Evolutionary conservation across 2,329 filamentous ascomycete species (phyloP).

Genomic region (Arthrocladium fulminans): DNA sequence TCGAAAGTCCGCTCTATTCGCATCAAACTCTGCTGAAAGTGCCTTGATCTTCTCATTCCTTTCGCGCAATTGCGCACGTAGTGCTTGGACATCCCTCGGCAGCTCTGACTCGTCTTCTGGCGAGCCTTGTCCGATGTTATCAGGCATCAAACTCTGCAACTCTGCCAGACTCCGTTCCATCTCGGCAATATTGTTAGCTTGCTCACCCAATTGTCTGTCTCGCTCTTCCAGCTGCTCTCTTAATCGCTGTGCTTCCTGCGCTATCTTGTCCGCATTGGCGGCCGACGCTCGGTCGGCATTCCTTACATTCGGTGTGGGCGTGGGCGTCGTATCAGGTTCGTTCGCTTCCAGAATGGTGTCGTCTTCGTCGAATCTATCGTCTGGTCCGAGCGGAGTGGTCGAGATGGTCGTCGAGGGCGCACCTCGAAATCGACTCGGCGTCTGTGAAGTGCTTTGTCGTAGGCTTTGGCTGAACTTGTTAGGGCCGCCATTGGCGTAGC

Average conservation of each 20-base stretch:
- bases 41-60: conserved; percentile 95
- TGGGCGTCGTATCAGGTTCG: conserved; percentile 26
- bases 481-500: conserved; percentile 53
- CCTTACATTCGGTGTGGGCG: conserved; percentile 34
- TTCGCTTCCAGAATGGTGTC: conserved; percentile 45
- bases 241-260: conserved; percentile 66
- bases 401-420: conserved; percentile 6
- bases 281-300: conserved; percentile 1
- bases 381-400: conserved; percentile 23
- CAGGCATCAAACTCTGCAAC: conserved; percentile 51
- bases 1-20: conserved; percentile 87
- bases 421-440: conserved; percentile 8
- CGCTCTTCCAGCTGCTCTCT: conserved; percentile 69
- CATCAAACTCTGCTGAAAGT: conserved; percentile 89
- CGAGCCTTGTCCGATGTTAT: conserved; percentile 10
- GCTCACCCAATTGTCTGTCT: conserved; percentile 80
- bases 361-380: conserved; percentile 26
- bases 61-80: conserved; percentile 76
- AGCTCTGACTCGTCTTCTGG: conserved; percentile 34
- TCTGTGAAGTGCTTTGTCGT: conserved; percentile 17
- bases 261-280: conserved; percentile 30
- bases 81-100: conserved; percentile 59
- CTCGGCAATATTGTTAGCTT: conserved; percentile 70
- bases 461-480: conserved; percentile 29
- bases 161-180: conserved; percentile 87